phyloP scores from a whole-genome alignment of 2,329 filamentous ascomycete species.

The Laburnicola sp. region DNA sequence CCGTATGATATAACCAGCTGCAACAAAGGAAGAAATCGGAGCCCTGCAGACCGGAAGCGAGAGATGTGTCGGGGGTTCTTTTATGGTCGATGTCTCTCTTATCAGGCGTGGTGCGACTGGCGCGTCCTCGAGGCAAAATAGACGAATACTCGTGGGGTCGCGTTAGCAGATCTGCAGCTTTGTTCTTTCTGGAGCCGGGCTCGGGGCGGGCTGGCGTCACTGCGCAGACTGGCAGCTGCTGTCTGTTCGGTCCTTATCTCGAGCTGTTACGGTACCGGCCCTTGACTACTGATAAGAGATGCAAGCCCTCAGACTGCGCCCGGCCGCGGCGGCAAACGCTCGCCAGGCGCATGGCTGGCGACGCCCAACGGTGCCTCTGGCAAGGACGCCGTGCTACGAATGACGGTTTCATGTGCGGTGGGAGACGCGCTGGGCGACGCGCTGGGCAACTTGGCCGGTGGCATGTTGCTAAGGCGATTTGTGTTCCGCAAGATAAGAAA shows the following conservation, averaged over 20 bases:
- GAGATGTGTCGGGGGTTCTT: conserved; percentile 35
- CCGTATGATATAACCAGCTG: conserved; percentile 37
- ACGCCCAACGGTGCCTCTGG: neutral
- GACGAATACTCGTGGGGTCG: conserved; percentile 45
- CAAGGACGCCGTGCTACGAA: neutral
- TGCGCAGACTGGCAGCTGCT: conserved; percentile 18
- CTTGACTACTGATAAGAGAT: conserved; percentile 8
- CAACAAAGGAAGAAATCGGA: conserved; percentile 36
- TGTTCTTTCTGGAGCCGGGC: conserved; percentile 37
- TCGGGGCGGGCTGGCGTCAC: conserved; percentile 34
- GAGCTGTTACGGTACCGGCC: conserved; percentile 5
- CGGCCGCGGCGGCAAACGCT: conserved; percentile 10
- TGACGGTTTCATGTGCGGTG: conserved; percentile 28
- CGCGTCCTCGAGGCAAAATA: conserved; percentile 40
- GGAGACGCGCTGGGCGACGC: too few species aligned
- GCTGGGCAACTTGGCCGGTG: conserved; percentile 41
- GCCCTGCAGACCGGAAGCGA: conserved; percentile 35
- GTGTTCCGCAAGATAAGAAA: conserved; percentile 22
- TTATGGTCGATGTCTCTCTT: conserved; percentile 43
- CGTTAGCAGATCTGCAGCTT: conserved; percentile 36
- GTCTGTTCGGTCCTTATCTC: conserved; percentile 31
- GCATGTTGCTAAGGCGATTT: conserved; percentile 23
- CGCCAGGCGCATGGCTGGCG: conserved; percentile 14
- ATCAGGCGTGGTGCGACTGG: conserved; percentile 43
- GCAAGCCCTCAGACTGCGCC: neutral